Evolutionary conservation across 495 filamentous ascomycete species (phyloP).

Genomic region (Bryoglossum gracile): DNA sequence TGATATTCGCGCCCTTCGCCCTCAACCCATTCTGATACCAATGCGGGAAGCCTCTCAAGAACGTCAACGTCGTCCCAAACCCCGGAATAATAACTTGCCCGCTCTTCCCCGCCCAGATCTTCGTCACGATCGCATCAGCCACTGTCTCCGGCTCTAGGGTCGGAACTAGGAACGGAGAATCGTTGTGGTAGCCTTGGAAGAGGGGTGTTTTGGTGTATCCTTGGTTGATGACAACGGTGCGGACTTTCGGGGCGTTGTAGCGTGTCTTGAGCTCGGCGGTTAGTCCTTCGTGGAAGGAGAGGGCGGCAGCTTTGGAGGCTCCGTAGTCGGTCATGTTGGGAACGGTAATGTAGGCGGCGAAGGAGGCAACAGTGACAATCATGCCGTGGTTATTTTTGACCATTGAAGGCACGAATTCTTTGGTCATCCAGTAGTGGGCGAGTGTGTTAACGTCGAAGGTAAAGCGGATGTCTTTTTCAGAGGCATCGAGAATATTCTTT

Average conservation of each 20-base stretch:
- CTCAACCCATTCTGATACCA: conserved; percentile 38
- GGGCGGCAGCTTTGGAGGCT: conserved; percentile 58
- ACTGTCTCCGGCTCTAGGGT: conserved; percentile 55
- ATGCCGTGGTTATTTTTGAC: conserved; percentile 60
- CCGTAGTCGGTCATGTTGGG: conserved; percentile 65
- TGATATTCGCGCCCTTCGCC: conserved; percentile 31
- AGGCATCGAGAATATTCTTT: conserved; percentile 49
- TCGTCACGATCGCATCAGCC: conserved; percentile 52
- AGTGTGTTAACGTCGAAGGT: conserved; percentile 69
- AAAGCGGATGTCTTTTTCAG: conserved; percentile 48
- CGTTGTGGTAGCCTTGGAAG: conserved; percentile 51
- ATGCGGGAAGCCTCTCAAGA: conserved; percentile 34
- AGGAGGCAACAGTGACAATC: conserved; percentile 63
- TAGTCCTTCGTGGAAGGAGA: conserved; percentile 64
- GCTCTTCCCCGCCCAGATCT: conserved; percentile 50
- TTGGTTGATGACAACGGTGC: conserved; percentile 60
- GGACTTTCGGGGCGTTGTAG: conserved; percentile 57
- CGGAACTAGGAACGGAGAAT: conserved; percentile 45
- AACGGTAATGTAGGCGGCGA: conserved; percentile 51
- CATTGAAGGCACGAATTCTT: conserved; percentile 64
- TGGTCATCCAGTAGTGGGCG: conserved; percentile 55
- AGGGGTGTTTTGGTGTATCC: conserved; percentile 55
- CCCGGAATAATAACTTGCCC: conserved; percentile 50
- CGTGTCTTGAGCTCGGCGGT: conserved; percentile 50
- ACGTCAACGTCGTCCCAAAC: conserved; percentile 29